Percentiles rank a stretch among this genome's conserved stretches.
phyloP scores from a whole-genome alignment of 1,139 yeast species.

The Suhomyces anneliseae region DNA sequence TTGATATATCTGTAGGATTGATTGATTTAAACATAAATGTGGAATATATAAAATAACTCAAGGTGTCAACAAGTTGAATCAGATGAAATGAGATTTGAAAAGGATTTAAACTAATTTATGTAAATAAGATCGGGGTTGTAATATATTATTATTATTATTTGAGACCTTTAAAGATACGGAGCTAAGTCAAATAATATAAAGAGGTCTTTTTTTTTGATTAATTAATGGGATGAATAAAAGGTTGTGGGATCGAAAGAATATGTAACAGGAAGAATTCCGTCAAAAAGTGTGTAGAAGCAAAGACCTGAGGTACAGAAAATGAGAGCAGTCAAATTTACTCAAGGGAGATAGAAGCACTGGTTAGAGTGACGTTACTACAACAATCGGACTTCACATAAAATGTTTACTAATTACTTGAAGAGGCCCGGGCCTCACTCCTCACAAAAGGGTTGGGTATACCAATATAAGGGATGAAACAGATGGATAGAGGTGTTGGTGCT shows the following conservation, averaged over 20 bases:
- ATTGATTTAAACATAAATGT: constrained; percentile 7
- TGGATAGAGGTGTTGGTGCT: background rate
- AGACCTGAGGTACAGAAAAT: background rate
- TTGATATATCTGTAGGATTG: constrained; percentile 9
- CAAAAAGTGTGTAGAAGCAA: background rate
- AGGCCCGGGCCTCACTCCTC: background rate
- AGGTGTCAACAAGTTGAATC: background rate
- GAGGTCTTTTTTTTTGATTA: no score
- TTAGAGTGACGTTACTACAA: constrained; percentile 3
- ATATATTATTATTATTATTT: no score
- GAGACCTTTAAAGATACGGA: no score
- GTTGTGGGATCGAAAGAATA: background rate
- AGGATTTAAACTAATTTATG: background rate
- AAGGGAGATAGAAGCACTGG: background rate
- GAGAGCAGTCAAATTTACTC: background rate
- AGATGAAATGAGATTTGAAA: background rate
- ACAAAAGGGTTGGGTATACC: no score
- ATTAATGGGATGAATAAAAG: no score
- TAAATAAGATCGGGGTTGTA: constrained; percentile 4
- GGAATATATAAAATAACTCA: background rate
- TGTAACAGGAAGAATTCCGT: background rate
- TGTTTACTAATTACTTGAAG: constrained; percentile 5
- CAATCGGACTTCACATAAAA: constrained; percentile 1
- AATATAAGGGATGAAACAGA: no score
- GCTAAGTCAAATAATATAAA: no score